These are phyloP conservation scores for Hysterangium stoloniferum DNA, from an alignment of 768 basidiomycete genomes.

Conservation along the genomic window DNA sequence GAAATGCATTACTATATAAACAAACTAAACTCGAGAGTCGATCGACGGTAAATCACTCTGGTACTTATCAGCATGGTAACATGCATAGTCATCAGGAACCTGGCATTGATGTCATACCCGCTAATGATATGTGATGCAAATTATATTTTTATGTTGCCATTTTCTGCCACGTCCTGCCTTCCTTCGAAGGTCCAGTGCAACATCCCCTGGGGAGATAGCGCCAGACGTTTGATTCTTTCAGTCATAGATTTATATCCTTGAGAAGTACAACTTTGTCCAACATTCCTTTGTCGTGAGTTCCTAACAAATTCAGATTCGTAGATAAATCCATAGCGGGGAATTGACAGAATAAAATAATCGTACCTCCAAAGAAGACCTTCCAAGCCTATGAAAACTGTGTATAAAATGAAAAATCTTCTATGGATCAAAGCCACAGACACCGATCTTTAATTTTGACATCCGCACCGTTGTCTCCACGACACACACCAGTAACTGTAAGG, in stretches of 20 bases:
- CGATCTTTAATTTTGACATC: slow-evolving; percentile 67
- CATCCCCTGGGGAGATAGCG: slow-evolving; percentile 50
- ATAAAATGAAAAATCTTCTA: slow-evolving; percentile 34
- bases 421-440: neutral
- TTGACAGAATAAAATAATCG: slow-evolving; percentile 13
- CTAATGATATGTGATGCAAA: no score
- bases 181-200: no score
- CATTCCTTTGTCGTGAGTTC: slow-evolving; percentile 63
- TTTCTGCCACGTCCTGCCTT: no score
- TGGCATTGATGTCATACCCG: no score
- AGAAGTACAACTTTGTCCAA: slow-evolving; percentile 58
- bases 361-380: slow-evolving; percentile 66
- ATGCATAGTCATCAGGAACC: no score
- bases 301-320: slow-evolving; percentile 24
- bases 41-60: no score
- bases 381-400: slow-evolving; percentile 50
- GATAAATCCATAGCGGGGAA: neutral
- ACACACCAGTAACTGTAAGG: slow-evolving; percentile 63
- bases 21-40: no score
- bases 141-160: no score
- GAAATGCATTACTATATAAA: no score
- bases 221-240: slow-evolving; percentile 29
- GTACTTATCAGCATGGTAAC: no score
- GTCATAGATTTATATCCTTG: slow-evolving; percentile 49
- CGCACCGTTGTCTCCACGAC: slow-evolving; percentile 49